Evolutionary conservation across 495 filamentous ascomycete species (phyloP).

Genomic region (Podospora australis): DNA sequence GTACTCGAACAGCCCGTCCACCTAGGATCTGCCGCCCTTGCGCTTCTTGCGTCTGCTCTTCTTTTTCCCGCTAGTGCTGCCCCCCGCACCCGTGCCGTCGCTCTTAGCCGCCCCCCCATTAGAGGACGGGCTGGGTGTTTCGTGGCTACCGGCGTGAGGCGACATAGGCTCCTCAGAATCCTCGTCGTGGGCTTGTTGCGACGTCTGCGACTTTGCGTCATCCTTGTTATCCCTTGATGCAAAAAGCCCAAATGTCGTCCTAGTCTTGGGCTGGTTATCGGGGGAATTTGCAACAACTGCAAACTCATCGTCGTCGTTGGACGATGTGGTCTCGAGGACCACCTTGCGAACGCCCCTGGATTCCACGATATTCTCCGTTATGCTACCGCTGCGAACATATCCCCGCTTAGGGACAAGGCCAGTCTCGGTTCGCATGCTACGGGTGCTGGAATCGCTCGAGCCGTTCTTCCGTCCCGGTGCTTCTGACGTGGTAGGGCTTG

Average conservation of each 20-base stretch:
- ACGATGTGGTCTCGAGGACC: slow-evolving; percentile 65
- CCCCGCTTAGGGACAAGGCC: slow-evolving; percentile 36
- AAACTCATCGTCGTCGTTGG: slow-evolving; percentile 29
- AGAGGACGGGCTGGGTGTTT: too few relatives aligned
- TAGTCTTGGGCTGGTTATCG: slow-evolving; percentile 14
- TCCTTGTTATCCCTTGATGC: not conserved
- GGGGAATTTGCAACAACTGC: slow-evolving; percentile 7
- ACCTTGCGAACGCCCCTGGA: slow-evolving; percentile 78
- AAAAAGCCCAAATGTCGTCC: slow-evolving; percentile 12
- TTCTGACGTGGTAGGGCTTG: not conserved
- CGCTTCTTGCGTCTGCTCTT: slow-evolving; percentile 38
- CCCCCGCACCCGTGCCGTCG: not conserved
- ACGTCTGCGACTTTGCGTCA: not conserved
- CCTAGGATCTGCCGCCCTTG: slow-evolving; percentile 36
- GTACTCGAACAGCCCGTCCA: slow-evolving; percentile 18
- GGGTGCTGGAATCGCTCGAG: slow-evolving; percentile 19
- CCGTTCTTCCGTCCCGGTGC: not conserved
- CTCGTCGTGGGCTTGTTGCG: slow-evolving; percentile 5
- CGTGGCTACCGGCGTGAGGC: slow-evolving; percentile 6
- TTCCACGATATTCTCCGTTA: slow-evolving; percentile 82
- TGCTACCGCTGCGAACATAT: slow-evolving; percentile 72
- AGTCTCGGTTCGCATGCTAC: slow-evolving; percentile 12
- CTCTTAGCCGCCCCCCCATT: slow-evolving; percentile 11
- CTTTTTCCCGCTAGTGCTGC: slow-evolving; percentile 21
- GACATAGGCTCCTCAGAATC: slow-evolving; percentile 15